These are phyloP conservation scores for Cadophora sp. DNA, from an alignment of 2,329 filamentous ascomycete species.

Conservation along the genomic window DNA sequence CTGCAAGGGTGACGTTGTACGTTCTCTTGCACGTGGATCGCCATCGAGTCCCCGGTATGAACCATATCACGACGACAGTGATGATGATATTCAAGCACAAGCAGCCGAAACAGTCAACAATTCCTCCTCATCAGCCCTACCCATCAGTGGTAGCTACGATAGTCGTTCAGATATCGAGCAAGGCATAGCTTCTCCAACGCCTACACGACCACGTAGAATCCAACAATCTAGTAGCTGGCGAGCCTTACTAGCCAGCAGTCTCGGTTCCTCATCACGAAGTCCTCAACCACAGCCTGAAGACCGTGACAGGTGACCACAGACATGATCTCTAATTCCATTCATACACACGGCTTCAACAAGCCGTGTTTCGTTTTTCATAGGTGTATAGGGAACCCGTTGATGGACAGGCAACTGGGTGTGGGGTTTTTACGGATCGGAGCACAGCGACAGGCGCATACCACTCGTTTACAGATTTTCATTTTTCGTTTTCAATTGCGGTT, in stretches of 20 bases:
- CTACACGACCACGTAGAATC: slow-evolving; percentile 30
- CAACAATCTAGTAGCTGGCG: slow-evolving; percentile 36
- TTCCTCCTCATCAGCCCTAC: slow-evolving; percentile 52
- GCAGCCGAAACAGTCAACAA: slow-evolving; percentile 53
- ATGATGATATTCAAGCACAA: slow-evolving; percentile 53
- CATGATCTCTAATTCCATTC: not conserved
- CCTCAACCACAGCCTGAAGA: slow-evolving; percentile 38
- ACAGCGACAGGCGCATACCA: slow-evolving; percentile 41
- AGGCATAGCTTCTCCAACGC: slow-evolving; percentile 34
- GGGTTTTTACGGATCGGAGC: slow-evolving; percentile 29
- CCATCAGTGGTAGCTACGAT: slow-evolving; percentile 30
- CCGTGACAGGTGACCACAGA: slow-evolving; percentile 36
- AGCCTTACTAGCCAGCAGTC: slow-evolving; percentile 36
- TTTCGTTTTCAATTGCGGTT: not conserved
- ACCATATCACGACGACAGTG: slow-evolving; percentile 49
- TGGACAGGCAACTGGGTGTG: slow-evolving; percentile 19
- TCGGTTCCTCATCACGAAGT: slow-evolving; percentile 37
- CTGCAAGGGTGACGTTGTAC: slow-evolving; percentile 96
- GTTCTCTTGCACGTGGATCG: slow-evolving; percentile 60
- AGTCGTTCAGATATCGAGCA: slow-evolving; percentile 39
- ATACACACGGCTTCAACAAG: not conserved
- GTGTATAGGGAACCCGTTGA: slow-evolving; percentile 32
- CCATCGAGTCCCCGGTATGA: slow-evolving; percentile 44
- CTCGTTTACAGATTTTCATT: slow-evolving; percentile 34
- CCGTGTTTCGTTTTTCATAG: slow-evolving; percentile 31